Evolutionary conservation across 2,329 filamentous ascomycete genomes (phyloP).

Genomic region (Dissoconium aciculare): DNA sequence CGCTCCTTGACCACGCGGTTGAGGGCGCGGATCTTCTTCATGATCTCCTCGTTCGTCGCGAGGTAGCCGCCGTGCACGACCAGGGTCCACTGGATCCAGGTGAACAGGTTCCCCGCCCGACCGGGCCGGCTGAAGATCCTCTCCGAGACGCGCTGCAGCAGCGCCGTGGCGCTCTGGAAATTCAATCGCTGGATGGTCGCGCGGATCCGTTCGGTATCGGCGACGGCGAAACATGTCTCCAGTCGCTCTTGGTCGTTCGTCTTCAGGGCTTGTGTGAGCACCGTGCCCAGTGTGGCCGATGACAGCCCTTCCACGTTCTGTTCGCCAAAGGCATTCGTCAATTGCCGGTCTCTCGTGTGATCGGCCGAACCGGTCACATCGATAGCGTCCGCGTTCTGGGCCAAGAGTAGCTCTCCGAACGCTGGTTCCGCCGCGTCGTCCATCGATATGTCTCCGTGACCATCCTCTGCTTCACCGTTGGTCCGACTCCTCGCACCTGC

Average conservation of each 20-base stretch:
- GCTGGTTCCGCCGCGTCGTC: slow-evolving; percentile 40
- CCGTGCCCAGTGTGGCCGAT: slow-evolving; percentile 65
- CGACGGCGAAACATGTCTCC: slow-evolving; percentile 77
- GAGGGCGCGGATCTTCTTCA: slow-evolving; percentile 61
- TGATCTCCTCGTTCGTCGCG: slow-evolving; percentile 68
- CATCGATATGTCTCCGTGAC: slow-evolving; percentile 18
- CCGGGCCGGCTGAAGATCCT: slow-evolving; percentile 77
- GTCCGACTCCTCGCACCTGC: slow-evolving; percentile 16
- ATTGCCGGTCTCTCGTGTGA: slow-evolving; percentile 30
- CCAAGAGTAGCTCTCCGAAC: slow-evolving; percentile 73
- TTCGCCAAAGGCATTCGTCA: slow-evolving; percentile 28
- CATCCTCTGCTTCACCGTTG: slow-evolving; percentile 13
- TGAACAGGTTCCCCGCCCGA: slow-evolving; percentile 75
- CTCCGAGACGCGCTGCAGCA: slow-evolving; percentile 74
- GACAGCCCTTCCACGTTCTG: slow-evolving; percentile 42
- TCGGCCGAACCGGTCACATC: slow-evolving; percentile 51
- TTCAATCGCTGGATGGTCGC: slow-evolving; percentile 84
- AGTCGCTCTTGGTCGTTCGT: slow-evolving; percentile 83
- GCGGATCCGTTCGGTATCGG: slow-evolving; percentile 61
- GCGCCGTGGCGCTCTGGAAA: slow-evolving; percentile 60
- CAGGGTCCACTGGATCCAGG: slow-evolving; percentile 92
- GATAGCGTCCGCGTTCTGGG: slow-evolving; percentile 53
- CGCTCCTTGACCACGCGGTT: slow-evolving; percentile 81
- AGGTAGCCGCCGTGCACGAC: slow-evolving; percentile 84
- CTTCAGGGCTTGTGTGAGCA: slow-evolving; percentile 82